Conservation (phyloP, 2,329 filamentous ascomycete species). For the Fusarium citri region DNA sequence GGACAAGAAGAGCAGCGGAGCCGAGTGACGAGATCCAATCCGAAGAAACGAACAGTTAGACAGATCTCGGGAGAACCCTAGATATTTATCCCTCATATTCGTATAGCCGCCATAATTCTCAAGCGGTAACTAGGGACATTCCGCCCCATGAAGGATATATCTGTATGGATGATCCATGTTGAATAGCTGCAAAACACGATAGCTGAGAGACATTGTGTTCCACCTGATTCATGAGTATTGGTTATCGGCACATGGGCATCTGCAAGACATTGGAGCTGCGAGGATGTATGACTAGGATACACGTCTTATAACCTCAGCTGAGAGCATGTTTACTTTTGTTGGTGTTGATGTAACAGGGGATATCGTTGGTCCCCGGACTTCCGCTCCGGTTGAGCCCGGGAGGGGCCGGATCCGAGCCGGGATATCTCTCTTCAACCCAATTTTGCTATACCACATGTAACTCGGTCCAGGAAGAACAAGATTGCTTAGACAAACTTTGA, state of each 20-base stretch:
- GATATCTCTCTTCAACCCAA: not conserved
- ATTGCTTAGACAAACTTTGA: no score
- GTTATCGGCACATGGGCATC: slow-evolving; percentile 2
- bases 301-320: slow-evolving; percentile 8
- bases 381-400: slow-evolving; percentile 23
- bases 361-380: not conserved
- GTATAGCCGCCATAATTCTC: not conserved
- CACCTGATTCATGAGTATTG: slow-evolving; percentile 21
- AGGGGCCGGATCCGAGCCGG: slow-evolving; percentile 28
- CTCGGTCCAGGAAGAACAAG: not conserved
- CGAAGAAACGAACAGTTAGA: not conserved
- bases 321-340: slow-evolving; percentile 26
- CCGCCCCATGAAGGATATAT: slow-evolving; percentile 19
- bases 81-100: slow-evolving; percentile 31
- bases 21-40: not conserved
- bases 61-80: not conserved
- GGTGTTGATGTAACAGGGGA: not conserved
- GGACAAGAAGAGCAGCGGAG: not conserved
- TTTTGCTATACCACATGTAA: not conserved
- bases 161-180: slow-evolving; percentile 39
- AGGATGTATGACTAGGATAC: not conserved
- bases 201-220: slow-evolving; percentile 29
- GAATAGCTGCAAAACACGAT: slow-evolving; percentile 23
- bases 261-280: slow-evolving; percentile 18
- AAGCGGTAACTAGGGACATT: slow-evolving; percentile 6